Percentiles rank a stretch among this genome's conserved stretches.
These are phyloP conservation scores for Penicillium palitans DNA, from an alignment of 2,329 filamentous ascomycete genomes.

Conservation along the genomic window DNA sequence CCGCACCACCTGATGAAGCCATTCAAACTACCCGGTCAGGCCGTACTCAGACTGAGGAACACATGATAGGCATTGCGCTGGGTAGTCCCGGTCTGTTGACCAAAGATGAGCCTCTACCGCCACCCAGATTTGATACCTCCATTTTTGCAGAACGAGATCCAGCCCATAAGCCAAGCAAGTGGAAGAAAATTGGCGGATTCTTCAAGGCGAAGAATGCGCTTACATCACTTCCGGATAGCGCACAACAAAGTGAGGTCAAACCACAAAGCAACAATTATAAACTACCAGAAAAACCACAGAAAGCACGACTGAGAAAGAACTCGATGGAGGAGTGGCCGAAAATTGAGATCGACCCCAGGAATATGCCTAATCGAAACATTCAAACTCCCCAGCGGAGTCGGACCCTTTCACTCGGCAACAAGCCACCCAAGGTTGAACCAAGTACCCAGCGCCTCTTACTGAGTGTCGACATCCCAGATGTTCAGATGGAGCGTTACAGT, in stretches of 20 bases:
- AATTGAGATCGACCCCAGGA: conserved; percentile 14
- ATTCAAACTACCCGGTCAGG: conserved; percentile 19
- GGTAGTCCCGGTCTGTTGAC: conserved; percentile 60
- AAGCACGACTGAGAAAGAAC: neutral
- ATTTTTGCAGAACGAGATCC: conserved; percentile 14
- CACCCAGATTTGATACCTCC: conserved; percentile 17
- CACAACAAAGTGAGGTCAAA: conserved; percentile 10
- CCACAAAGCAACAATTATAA: conserved; percentile 7
- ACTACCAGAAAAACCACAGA: neutral
- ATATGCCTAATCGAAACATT: neutral
- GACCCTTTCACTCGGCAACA: conserved; percentile 14
- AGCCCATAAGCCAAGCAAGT: conserved; percentile 44
- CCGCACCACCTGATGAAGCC: conserved; percentile 28
- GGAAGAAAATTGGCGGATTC: conserved; percentile 49
- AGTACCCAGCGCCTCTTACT: conserved; percentile 51
- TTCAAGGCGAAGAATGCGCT: conserved; percentile 43
- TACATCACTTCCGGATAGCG: conserved; percentile 20
- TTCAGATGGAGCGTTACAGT: conserved; percentile 84
- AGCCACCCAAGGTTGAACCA: conserved; percentile 1
- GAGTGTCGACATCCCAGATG: conserved; percentile 75
- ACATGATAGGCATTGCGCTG: conserved; percentile 70
- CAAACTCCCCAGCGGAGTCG: conserved; percentile 10
- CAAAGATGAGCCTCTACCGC: conserved; percentile 19
- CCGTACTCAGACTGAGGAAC: conserved; percentile 36
- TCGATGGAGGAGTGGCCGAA: conserved; percentile 24